phyloP scores from a whole-genome alignment of 2,329 filamentous ascomycete genomes.

The Coleophoma crateriformis region DNA sequence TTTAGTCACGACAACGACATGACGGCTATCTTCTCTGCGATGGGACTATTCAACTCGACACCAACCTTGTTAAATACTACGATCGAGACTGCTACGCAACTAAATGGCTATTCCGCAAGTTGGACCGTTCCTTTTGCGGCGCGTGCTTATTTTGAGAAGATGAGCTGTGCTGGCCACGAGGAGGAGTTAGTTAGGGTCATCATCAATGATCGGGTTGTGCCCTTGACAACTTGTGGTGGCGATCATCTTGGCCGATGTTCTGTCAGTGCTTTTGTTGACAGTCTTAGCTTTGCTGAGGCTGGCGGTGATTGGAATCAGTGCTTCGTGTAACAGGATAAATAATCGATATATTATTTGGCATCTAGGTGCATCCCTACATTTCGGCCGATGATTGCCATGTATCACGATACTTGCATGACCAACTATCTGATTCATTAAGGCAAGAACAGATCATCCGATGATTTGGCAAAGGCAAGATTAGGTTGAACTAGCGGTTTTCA shows the following conservation, averaged over 20 bases:
- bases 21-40: constrained; percentile 66
- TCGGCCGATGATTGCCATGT: no score
- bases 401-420: no score
- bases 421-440: no score
- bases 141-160: constrained; percentile 82
- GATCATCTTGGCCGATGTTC: constrained; percentile 68
- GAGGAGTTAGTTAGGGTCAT: constrained; percentile 75
- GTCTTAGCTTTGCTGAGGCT: constrained; percentile 64
- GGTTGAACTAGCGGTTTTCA: no score
- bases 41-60: constrained; percentile 72
- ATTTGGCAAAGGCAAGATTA: no score
- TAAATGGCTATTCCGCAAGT: constrained; percentile 65
- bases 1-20: constrained; percentile 92
- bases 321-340: constrained; percentile 15
- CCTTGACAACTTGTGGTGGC: constrained; percentile 62
- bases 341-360: no score
- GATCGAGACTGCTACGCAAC: constrained; percentile 43
- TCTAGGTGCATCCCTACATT: no score
- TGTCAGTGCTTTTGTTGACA: constrained; percentile 65
- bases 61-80: constrained; percentile 44
- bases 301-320: constrained; percentile 74
- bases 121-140: constrained; percentile 81
- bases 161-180: constrained; percentile 53
- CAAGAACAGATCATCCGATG: no score
- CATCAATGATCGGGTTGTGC: constrained; percentile 78